Conservation (phyloP, 2,329 filamentous ascomycete species). For the Drechmeria coniospora region DNA sequence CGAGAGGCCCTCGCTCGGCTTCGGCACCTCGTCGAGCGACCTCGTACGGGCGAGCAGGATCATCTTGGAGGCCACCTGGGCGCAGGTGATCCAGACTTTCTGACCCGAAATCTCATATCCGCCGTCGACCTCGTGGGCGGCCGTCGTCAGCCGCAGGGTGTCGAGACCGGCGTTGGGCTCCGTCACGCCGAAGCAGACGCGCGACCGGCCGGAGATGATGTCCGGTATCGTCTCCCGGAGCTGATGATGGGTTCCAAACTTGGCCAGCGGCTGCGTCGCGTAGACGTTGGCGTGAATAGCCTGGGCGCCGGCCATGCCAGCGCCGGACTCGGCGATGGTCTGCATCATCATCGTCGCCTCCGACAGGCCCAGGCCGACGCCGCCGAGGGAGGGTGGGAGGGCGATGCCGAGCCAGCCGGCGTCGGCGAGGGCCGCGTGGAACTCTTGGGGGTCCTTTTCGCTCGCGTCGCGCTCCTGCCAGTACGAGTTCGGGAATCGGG, state of each 20-base stretch:
- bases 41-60: conserved; percentile 67
- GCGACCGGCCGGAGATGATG: conserved; percentile 55
- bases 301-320: conserved; percentile 59
- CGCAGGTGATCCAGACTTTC: conserved; percentile 83
- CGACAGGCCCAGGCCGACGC: conserved; percentile 60
- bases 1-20: conserved; percentile 60
- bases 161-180: conserved; percentile 70
- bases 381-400: conserved; percentile 58
- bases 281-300: conserved; percentile 54
- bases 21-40: conserved; percentile 48
- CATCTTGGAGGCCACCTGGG: conserved; percentile 72
- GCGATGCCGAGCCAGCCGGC: conserved; percentile 75
- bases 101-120: conserved; percentile 58
- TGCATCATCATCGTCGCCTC: conserved; percentile 84
- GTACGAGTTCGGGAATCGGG: conserved; percentile 57
- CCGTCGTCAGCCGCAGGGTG: conserved; percentile 54
- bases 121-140: conserved; percentile 37
- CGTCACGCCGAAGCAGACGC: conserved; percentile 73
- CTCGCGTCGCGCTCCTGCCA: conserved; percentile 61
- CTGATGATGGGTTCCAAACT: conserved; percentile 54
- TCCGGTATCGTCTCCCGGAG: conserved; percentile 47
- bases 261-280: conserved; percentile 59
- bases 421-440: conserved; percentile 58
- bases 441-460: conserved; percentile 56
- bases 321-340: conserved; percentile 62